Conservation (phyloP, 805 yeast genomes). For the Teunomyces atbi region DNA sequence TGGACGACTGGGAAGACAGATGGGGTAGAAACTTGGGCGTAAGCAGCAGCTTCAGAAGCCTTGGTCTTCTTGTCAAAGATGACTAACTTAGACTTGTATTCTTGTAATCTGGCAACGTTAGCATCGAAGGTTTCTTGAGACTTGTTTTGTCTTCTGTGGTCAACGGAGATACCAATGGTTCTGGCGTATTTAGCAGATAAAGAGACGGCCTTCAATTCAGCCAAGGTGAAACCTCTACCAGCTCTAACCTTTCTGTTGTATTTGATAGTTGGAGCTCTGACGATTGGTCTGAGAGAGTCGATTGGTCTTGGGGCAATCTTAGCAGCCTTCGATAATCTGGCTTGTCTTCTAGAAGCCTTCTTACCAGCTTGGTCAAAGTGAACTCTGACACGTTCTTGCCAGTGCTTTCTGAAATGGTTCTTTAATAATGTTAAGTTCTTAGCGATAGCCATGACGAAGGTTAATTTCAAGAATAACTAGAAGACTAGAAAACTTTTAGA, state of each 20-base stretch:
- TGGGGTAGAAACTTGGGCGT: constrained; percentile 73
- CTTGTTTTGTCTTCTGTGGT: constrained; percentile 99
- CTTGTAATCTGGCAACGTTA: constrained; percentile 95
- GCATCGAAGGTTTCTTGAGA: constrained; percentile 90
- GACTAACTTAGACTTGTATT: constrained; percentile 93
- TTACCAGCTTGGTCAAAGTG: constrained; percentile 99
- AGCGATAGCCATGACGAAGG: constrained; percentile 74
- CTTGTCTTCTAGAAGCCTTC: constrained; percentile 94
- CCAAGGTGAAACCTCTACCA: constrained; percentile 98
- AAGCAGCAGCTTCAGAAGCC: constrained; percentile 62
- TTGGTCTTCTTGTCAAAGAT: constrained; percentile 88
- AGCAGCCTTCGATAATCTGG: constrained; percentile 94
- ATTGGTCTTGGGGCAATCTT: constrained; percentile 96
- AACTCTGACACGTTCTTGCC: constrained; percentile 99
- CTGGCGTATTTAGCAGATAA: constrained; percentile 89
- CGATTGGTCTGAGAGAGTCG: constrained; percentile 94
- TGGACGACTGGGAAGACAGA: constrained; percentile 91
- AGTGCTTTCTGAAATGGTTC: constrained; percentile 99
- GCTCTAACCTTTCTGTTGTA: constrained; percentile 99
- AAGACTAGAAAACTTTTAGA: constrained; percentile 4
- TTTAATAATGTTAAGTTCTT: constrained; percentile 98
- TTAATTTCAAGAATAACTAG: constrained; percentile 10
- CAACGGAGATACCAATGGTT: constrained; percentile 98
- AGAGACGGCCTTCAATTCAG: constrained; percentile 98
- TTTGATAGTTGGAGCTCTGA: constrained; percentile 97